phyloP scores from a whole-genome alignment of 257 asterid species.

The Orobanche coerulescens region DNA sequence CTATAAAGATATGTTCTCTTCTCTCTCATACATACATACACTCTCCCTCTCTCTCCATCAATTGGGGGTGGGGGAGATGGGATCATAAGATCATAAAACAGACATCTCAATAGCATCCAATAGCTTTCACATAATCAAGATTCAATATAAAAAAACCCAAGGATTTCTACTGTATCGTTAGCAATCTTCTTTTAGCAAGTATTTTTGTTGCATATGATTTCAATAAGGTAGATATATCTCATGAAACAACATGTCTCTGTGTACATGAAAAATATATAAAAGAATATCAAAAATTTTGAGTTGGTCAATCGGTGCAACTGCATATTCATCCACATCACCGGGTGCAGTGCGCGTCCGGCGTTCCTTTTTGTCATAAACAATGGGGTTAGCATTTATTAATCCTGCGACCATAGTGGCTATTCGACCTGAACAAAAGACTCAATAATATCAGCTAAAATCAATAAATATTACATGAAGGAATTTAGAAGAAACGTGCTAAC shows the following conservation, averaged over 20 bases:
- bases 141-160: background rate
- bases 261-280: slow-evolving; percentile 15
- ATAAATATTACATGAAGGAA: slow-evolving; percentile 6
- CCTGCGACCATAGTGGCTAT: slow-evolving; percentile 46
- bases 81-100: no score
- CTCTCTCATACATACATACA: background rate
- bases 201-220: background rate
- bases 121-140: background rate
- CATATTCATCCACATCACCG: slow-evolving; percentile 48
- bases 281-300: slow-evolving; percentile 91
- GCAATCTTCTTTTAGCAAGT: background rate
- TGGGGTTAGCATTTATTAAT: slow-evolving; percentile 80
- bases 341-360: slow-evolving; percentile 52
- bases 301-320: slow-evolving; percentile 63
- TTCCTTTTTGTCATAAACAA: slow-evolving; percentile 69
- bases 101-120: background rate
- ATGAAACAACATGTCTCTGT: background rate
- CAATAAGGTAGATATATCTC: background rate
- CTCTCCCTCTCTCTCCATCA: background rate
- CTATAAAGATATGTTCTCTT: background rate
- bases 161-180: background rate
- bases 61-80: background rate
- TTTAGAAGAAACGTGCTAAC: background rate
- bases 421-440: slow-evolving; percentile 31
- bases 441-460: slow-evolving; percentile 2